Base-by-base conservation (phyloP, 2,329 filamentous ascomycete genomes). In the Verticillium isaacii region DNA sequence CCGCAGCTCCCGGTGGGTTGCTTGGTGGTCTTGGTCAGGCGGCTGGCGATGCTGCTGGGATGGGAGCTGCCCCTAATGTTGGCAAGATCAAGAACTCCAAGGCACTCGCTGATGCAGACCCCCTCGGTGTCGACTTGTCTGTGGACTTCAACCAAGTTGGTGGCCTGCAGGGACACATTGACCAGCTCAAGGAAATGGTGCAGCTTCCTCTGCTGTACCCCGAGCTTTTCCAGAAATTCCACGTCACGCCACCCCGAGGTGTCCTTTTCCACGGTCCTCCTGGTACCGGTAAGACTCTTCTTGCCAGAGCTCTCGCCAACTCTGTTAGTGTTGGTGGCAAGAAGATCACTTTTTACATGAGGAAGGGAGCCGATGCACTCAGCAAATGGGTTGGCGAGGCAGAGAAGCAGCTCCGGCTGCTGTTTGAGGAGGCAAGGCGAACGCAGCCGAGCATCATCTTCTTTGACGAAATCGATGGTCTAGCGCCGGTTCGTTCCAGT, bases 341-440 rank as follows among this genome's bases (percentile, higher is more conserved):
- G 67, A 98, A 98, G 74, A 95, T 99, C 66, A 98, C 93, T 0
- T 99, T 99, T 70, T 99, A 98, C 77, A 99, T 99, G 95, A 90
- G 95, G 64, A 99, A 99, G 77, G 96, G 95, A 72, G 96, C 95
- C 29, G 95, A 99, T 82, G 93, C 93, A 17, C 80, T 99, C 65
- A 97, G 93, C 76, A 99, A 99, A 77, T 99, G 95, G 95, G 95
- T 99, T 59, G 95, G 95, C 72, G 95, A 99, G 76, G 95, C 96
- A 11, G 95, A 99, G 77, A 90, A 94, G 76, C 95, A 99, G 73
- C 85, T 99, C 60, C 89, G 95, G 56, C 79, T 98, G 62, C 83
- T 99, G 5, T 99, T 99, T 66, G 95, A 98, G 69, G 95, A 99
- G 76, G 95, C 95, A 17, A 86, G 94, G 64, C 95, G 93, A 74